A percentile compares a stretch with the other conserved stretches of the same genome.
These are phyloP conservation scores for Solanum medicagineum DNA, from an alignment of 257 asterid species.

Conservation along the genomic window DNA sequence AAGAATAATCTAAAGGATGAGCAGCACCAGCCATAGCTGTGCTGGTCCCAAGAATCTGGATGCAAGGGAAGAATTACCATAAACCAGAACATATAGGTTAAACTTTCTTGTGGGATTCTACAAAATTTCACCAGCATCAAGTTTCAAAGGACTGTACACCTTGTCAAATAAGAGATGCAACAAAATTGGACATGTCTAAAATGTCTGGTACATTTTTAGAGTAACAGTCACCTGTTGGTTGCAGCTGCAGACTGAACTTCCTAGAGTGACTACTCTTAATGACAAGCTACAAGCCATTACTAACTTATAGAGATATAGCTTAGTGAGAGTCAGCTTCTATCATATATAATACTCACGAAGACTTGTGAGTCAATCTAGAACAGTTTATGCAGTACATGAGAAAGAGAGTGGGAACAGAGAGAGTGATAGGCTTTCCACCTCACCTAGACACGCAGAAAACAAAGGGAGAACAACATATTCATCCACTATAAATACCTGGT, in stretches of 20 bases:
- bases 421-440: not conserved
- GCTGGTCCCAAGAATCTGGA: constrained; percentile 62
- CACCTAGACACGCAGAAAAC: not conserved
- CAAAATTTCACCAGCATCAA: not conserved
- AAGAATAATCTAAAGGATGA: constrained; percentile 18
- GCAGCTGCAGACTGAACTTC: not conserved
- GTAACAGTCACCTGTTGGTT: not conserved
- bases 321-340: not conserved
- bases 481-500: constrained; percentile 33
- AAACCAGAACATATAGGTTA: not conserved
- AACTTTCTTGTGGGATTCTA: not conserved
- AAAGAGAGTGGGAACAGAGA: not conserved
- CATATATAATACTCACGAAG: not conserved
- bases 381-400: not conserved
- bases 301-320: not conserved
- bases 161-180: not conserved
- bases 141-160: not conserved
- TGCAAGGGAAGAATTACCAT: not conserved
- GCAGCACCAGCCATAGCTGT: constrained; percentile 23
- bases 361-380: not conserved
- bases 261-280: not conserved
- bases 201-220: not conserved
- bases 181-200: not conserved
- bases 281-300: not conserved
- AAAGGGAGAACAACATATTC: not conserved